These are phyloP conservation scores for Fusarium camptoceras DNA, from an alignment of 2,329 filamentous ascomycete species.

Conservation along the genomic window DNA sequence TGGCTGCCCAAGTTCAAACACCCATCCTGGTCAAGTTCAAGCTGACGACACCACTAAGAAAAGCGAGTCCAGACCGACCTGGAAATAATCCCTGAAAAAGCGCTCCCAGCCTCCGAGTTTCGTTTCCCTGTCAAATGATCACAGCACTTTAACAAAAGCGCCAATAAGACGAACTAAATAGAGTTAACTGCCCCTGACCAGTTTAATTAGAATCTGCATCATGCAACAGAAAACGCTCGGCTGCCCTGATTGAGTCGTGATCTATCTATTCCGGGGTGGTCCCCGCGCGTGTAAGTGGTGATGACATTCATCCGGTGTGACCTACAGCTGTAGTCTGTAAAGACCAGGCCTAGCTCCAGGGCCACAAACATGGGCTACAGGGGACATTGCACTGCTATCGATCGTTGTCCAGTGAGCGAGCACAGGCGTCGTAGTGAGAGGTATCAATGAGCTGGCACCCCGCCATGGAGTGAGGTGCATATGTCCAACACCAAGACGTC, in stretches of 20 bases:
- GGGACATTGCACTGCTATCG: slow-evolving; percentile 31
- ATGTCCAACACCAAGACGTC: slow-evolving; percentile 36
- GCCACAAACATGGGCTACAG: slow-evolving; percentile 25
- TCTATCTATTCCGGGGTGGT: slow-evolving; percentile 27
- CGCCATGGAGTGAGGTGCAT: slow-evolving; percentile 32
- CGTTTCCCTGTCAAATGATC: slow-evolving; percentile 28
- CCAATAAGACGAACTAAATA: slow-evolving; percentile 31
- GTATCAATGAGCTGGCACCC: slow-evolving; percentile 46
- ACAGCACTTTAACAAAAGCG: slow-evolving; percentile 12
- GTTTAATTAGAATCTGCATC: slow-evolving; percentile 41
- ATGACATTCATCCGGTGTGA: slow-evolving; percentile 33
- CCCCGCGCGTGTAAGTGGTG: slow-evolving; percentile 35
- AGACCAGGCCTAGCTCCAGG: slow-evolving; percentile 41
- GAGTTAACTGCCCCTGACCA: slow-evolving; percentile 22
- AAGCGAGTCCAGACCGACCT: slow-evolving; percentile 17
- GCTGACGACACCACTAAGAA: slow-evolving; percentile 19
- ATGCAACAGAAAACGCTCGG: slow-evolving; percentile 28
- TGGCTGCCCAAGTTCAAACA: slow-evolving; percentile 1
- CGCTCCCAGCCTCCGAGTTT: slow-evolving; percentile 43
- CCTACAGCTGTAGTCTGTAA: slow-evolving; percentile 19
- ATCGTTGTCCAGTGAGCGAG: slow-evolving; percentile 48
- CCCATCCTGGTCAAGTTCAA: background rate
- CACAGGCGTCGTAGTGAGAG: slow-evolving; percentile 31
- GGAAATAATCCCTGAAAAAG: slow-evolving; percentile 33
- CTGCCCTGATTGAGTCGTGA: slow-evolving; percentile 24